Evolutionary conservation across 768 basidiomycete species (phyloP).

Genomic region (Phlebiopsis flavidoalba): DNA sequence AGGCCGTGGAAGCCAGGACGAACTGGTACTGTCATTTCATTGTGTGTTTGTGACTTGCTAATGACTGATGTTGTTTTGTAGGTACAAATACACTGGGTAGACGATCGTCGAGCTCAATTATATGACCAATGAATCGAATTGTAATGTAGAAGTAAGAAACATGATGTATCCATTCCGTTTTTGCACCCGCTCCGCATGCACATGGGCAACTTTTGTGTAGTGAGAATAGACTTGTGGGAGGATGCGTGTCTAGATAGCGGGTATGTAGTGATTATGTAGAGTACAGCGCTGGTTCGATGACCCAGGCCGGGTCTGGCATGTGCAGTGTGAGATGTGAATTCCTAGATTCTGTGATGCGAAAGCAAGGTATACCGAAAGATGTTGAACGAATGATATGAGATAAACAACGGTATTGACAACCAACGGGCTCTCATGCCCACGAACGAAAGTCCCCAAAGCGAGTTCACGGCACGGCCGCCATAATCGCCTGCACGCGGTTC

Average conservation of each 20-base stretch:
- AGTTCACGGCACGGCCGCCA: slow-evolving; percentile 52
- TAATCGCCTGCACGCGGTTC: slow-evolving; percentile 73
- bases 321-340: background rate
- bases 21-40: background rate
- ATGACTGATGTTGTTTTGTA: slow-evolving; percentile 16
- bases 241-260: background rate
- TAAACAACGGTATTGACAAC: background rate
- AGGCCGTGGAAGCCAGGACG: slow-evolving; percentile 72
- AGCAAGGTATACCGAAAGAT: background rate
- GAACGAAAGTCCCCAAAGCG: background rate
- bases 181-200: background rate
- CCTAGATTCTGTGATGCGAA: slow-evolving; percentile 5
- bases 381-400: background rate
- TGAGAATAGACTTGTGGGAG: background rate
- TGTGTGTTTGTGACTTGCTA: background rate
- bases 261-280: slow-evolving; percentile 4
- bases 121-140: background rate
- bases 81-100: slow-evolving; percentile 58
- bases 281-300: background rate
- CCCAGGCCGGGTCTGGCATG: background rate
- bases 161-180: background rate
- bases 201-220: background rate
- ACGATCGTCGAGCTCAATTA: slow-evolving; percentile 10
- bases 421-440: background rate
- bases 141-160: background rate